phyloP scores from a whole-genome alignment of 2,329 filamentous ascomycete species.

The Dendrostoma leiphaemia region DNA sequence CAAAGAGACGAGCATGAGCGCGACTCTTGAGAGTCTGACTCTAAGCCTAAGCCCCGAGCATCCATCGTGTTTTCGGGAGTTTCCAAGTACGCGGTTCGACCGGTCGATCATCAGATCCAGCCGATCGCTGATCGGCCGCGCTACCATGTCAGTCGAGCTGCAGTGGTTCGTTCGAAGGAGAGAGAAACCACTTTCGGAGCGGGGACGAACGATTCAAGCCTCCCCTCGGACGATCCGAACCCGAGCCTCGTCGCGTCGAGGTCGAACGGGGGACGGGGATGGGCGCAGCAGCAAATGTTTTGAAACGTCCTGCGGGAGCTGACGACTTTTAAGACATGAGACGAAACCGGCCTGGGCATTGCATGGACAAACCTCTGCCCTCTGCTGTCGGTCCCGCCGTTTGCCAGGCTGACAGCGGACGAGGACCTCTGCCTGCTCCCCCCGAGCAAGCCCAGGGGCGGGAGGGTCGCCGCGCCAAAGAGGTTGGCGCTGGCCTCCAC shows the following conservation, averaged over 20 bases:
- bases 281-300: constrained; percentile 6
- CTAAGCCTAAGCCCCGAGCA: too few relatives aligned
- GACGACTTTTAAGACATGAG: constrained; percentile 10
- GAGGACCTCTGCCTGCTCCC: constrained; percentile 9
- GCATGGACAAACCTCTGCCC: constrained; percentile 1
- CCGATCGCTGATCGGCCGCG: not conserved
- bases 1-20: too few relatives aligned
- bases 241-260: too few relatives aligned
- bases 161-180: not conserved
- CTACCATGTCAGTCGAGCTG: too few relatives aligned
- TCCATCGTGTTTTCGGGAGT: too few relatives aligned
- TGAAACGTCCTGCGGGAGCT: constrained; percentile 16
- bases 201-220: not conserved
- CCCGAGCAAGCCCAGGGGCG: too few relatives aligned
- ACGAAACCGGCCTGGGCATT: constrained; percentile 14
- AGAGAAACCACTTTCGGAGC: not conserved
- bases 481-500: too few relatives aligned
- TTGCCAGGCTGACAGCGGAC: constrained; percentile 15
- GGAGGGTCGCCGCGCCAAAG: too few relatives aligned
- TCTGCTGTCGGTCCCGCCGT: not conserved
- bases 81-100: not conserved
- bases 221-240: not conserved
- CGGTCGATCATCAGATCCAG: not conserved
- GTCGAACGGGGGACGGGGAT: constrained; percentile 4
- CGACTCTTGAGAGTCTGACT: too few relatives aligned